Base-by-base conservation (phyloP, 2,329 filamentous ascomycete genomes). In the Trichoderma sp. region DNA sequence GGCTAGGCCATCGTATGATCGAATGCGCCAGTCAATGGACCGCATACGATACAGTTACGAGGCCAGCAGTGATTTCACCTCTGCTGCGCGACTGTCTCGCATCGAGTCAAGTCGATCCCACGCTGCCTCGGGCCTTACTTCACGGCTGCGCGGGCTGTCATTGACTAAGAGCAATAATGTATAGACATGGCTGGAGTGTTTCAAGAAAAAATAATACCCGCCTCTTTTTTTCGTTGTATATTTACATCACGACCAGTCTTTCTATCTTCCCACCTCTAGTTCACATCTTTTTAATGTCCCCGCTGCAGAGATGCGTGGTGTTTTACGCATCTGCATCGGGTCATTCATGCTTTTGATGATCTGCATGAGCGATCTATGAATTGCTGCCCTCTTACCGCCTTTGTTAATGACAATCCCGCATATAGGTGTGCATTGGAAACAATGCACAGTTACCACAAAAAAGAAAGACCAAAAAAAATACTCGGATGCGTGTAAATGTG, bases 61-160 rank as follows among this genome's bases (percentile, higher is more conserved):
- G 82, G 90, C 90, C 47, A 96, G 91, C 80, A 92, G 90, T 77
- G 96, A 98, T 77, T 97, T 98, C 78, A 97, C 95, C 0, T 95
- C 93, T 32, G 95, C 95, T 15, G 94, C 94, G 47, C 90, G 95
- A 79, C 84, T 99, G 75, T 91, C 91, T 62, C 88, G 94, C 74
- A 89, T 97, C 75, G 96, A 98, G 83, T 95, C 92, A 28, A 89
- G 86, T 64, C 88, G 89, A 69, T 90, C 87, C 6, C 78, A 79
- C 64, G 76, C 73, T 59, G 73, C 28, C 32, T 20, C 68, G 12
- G 77, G 79, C 15, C 79, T 84, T 71, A 78, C 76, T 67, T 80
- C 81, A 20, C 79, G 83, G 43, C 74, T 85, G n/a, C 81, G 83
- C 53, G 83, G 82, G 26, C 76, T 85, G 68, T 84, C 82, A n/a